phyloP scores from a whole-genome alignment of 345 rosid species.

The Euphorbia lathyris region DNA sequence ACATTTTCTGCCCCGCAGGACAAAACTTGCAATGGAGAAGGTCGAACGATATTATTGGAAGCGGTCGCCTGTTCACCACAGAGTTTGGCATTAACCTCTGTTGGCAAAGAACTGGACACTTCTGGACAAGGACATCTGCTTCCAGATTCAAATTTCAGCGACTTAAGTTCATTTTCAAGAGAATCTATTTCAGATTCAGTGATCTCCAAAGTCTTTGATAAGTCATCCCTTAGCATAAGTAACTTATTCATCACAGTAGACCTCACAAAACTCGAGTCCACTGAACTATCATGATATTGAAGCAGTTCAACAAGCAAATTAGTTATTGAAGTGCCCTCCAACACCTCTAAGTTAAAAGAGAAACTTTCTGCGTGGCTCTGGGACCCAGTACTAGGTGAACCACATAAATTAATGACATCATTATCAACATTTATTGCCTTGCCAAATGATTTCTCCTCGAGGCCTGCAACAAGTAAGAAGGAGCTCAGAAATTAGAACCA shows the following conservation, averaged over 20 bases:
- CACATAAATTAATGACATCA: conserved; percentile 54
- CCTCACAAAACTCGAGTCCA: conserved; percentile 56
- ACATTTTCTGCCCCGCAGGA: conserved; percentile 34
- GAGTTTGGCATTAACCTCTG: conserved; percentile 24
- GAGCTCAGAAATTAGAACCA: conserved; percentile 5
- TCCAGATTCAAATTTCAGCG: conserved; percentile 42
- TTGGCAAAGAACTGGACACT: conserved; percentile 34
- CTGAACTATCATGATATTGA: conserved; percentile 52
- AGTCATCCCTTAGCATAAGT: conserved; percentile 56
- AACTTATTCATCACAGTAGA: conserved; percentile 58
- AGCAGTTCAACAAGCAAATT: conserved; percentile 64
- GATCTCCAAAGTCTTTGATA: conserved; percentile 64
- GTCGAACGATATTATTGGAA: conserved; percentile 29
- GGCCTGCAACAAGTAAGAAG: conserved; percentile 42
- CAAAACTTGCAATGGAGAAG: conserved; percentile 46
- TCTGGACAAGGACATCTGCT: conserved; percentile 26
- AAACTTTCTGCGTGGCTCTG: conserved; percentile 49
- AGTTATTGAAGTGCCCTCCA: conserved; percentile 47
- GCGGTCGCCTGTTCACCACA: conserved; percentile 30
- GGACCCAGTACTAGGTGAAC: conserved; percentile 57
- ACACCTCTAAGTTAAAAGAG: conserved; percentile 65
- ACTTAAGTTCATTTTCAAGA: conserved; percentile 71
- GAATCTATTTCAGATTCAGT: conserved; percentile 87
- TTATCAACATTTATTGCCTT: conserved; percentile 46
- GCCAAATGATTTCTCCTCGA: conserved; percentile 58